Evolutionary conservation across 306 rosid species (phyloP).

Genomic region (Cicer judaicum): DNA sequence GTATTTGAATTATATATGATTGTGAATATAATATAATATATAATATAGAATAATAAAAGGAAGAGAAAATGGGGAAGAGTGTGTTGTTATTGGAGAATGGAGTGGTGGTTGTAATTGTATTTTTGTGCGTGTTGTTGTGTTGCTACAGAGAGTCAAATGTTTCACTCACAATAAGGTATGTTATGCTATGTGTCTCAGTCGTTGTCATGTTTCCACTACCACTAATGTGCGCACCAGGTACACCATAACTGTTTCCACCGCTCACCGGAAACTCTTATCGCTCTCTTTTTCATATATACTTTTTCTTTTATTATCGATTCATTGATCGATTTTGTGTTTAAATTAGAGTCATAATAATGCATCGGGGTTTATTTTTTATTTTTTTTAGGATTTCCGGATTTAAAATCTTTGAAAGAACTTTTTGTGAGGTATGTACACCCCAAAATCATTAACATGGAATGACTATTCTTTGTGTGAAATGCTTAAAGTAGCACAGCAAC

Average conservation of each 20-base stretch:
- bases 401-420: not conserved
- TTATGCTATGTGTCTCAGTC: slow-evolving; percentile 41
- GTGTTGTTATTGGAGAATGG: slow-evolving; percentile 42
- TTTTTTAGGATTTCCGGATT: no score
- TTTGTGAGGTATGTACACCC: not conserved
- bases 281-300: not conserved
- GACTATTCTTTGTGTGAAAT: not conserved
- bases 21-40: not conserved
- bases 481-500: slow-evolving; percentile 1
- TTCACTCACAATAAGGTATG: slow-evolving; percentile 46
- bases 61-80: slow-evolving; percentile 26
- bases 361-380: not conserved
- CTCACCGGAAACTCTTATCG: slow-evolving; percentile 15
- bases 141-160: slow-evolving; percentile 59
- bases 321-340: no score
- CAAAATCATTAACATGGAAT: not conserved
- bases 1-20: slow-evolving; percentile 1
- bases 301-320: not conserved
- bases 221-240: slow-evolving; percentile 74
- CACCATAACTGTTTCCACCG: slow-evolving; percentile 33
- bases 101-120: slow-evolving; percentile 23
- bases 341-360: not conserved
- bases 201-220: slow-evolving; percentile 67
- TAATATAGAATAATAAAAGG: not conserved
- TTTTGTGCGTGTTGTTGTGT: slow-evolving; percentile 42